Percentiles rank a stretch among this genome's conserved stretches.
Evolutionary conservation across 768 basidiomycete genomes (phyloP).

Genomic region (Tremella fuciformis): DNA sequence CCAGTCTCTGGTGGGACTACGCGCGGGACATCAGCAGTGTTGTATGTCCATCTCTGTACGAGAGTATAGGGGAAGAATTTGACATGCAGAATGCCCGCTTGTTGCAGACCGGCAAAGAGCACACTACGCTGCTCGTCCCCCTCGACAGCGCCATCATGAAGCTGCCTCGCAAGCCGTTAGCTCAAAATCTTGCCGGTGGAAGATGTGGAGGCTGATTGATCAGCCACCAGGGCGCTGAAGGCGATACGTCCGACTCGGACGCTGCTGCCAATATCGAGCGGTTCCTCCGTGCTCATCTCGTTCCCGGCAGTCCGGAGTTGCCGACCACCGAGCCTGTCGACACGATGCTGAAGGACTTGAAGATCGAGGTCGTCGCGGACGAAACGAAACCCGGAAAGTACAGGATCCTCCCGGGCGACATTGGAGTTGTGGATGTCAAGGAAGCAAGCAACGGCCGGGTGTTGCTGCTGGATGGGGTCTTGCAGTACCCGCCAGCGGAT

Average conservation of each 20-base stretch:
- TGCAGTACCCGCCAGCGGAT: background rate
- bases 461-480: slow-evolving; percentile 31
- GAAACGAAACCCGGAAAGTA: slow-evolving; percentile 22
- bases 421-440: slow-evolving; percentile 37
- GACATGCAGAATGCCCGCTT: slow-evolving; percentile 7
- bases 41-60: background rate
- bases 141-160: slow-evolving; percentile 86
- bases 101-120: slow-evolving; percentile 23
- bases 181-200: slow-evolving; percentile 19
- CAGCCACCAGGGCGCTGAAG: slow-evolving; percentile 42
- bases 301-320: slow-evolving; percentile 61
- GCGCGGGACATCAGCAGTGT: slow-evolving; percentile 30
- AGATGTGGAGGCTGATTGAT: background rate
- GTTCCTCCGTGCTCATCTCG: slow-evolving; percentile 80
- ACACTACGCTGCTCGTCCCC: slow-evolving; percentile 69
- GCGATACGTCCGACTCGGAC: slow-evolving; percentile 58
- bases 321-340: slow-evolving; percentile 13
- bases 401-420: slow-evolving; percentile 40
- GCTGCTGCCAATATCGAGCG: slow-evolving; percentile 64
- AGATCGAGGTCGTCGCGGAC: slow-evolving; percentile 20
- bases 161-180: slow-evolving; percentile 76
- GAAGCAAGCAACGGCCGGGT: slow-evolving; percentile 45
- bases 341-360: slow-evolving; percentile 31
- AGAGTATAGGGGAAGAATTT: background rate
- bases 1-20: slow-evolving; percentile 39